Base-by-base conservation (phyloP, 192 early-diverging fungal species). In the Coemansia sp. region DNA sequence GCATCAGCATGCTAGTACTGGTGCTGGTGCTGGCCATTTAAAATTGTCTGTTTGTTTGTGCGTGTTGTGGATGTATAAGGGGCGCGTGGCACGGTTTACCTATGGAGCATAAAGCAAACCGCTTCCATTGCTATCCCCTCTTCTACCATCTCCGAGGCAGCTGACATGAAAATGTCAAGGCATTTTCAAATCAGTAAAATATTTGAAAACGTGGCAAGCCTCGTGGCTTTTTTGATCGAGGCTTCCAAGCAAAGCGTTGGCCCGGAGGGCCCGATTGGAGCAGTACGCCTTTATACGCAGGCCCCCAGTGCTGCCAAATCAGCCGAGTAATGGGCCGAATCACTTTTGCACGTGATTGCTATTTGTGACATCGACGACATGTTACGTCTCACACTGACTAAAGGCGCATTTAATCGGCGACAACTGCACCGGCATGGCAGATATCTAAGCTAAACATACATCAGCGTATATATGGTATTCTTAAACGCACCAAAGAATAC, bases 181-280 rank as follows among this genome's bases (percentile, higher is more conserved):
- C 67, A 71, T 63, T 71, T 59, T 58, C 30, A 52, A 54, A 37
- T 50, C 55, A 71, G 40, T 46, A 14, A 24, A 44, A 41, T 35
- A 39, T 25, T 42, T 29, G 36, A 63, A 63, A 63, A 62, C 67
- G 67, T 71, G 60, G 60, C 67, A 71, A 55, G 60, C 67, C 60
- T 71, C 67, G 67, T 71, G 20, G 22, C 53, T 51, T 37, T 47
- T 63, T 63, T 43, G 43, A n/a, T n/a, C n/a, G n/a, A 53, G 22
- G 26, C 9, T n/a, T 11, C n/a, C 32, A 22, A 9, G 22, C 1
- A 9, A 13, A 14, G 52, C 52, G 29, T 35, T 50, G 33, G 40
- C 52, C 38, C 40, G 33, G 22, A 35, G 11, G 19, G 20, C 8
- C 23, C 9, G 11, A 9, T 34, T 32, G 14, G 14, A 2, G 39